phyloP scores from a whole-genome alignment of 768 basidiomycete genomes.

The Termitomyces sp. region DNA sequence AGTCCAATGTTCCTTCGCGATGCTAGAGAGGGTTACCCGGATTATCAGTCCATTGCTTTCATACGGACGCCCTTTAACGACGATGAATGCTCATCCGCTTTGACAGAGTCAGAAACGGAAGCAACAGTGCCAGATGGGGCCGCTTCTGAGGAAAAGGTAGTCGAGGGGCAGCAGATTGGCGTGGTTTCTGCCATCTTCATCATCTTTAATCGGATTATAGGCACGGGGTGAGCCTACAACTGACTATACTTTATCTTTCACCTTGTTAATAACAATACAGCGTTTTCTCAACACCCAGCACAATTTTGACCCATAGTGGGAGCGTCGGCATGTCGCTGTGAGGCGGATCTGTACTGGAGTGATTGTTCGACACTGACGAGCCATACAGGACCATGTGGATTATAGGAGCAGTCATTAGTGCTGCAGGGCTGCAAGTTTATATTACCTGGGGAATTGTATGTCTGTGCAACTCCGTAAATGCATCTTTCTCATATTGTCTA shows the following conservation, averaged over 20 bases:
- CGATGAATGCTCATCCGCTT: neutral
- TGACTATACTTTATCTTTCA: neutral
- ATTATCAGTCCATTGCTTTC: slow-evolving; percentile 4
- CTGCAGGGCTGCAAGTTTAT: slow-evolving; percentile 36
- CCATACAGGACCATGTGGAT: slow-evolving; percentile 34
- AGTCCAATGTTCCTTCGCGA: slow-evolving; percentile 6
- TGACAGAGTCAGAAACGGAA: neutral
- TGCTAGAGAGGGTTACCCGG: neutral
- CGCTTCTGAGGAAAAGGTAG: neutral
- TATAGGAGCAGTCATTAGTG: slow-evolving; percentile 34
- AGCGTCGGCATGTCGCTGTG: slow-evolving; percentile 36
- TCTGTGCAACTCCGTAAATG: neutral
- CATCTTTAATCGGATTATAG: slow-evolving; percentile 39
- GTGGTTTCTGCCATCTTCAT: slow-evolving; percentile 33
- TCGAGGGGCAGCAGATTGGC: slow-evolving; percentile 17
- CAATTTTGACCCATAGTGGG: slow-evolving; percentile 32
- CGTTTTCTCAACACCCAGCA: slow-evolving; percentile 36
- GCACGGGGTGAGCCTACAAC: slow-evolving; percentile 30
- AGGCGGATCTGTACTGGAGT: slow-evolving; percentile 1
- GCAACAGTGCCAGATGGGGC: neutral
- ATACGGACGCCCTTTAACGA: neutral
- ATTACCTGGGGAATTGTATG: slow-evolving; percentile 35
- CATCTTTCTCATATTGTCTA: slow-evolving; percentile 3
- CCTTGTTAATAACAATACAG: slow-evolving; percentile 13
- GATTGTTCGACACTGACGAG: neutral